phyloP scores from a whole-genome alignment of 208 protist species.

The Paratrypanosoma confusum region DNA sequence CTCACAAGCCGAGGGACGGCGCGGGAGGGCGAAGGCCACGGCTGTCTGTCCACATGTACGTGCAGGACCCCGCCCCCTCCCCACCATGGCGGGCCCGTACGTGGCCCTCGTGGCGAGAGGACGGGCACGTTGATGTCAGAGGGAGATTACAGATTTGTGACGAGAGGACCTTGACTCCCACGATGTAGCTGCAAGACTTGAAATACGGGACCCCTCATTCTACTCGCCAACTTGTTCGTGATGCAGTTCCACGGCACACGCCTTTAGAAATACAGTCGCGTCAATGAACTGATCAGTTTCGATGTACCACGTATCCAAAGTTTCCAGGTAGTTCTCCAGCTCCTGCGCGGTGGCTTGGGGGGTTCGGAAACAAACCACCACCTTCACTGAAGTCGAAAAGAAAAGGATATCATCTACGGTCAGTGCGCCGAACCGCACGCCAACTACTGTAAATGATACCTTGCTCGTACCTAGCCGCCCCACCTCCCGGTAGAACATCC shows the following conservation, averaged over 20 bases:
- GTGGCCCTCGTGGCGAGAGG: too few relatives aligned
- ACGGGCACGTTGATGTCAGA: too few relatives aligned
- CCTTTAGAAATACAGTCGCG: constrained; percentile 60
- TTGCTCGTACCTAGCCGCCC: constrained; percentile 48
- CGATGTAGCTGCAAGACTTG: too few relatives aligned
- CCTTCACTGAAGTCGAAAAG: constrained; percentile 58
- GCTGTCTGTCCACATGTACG: too few relatives aligned
- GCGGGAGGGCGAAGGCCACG: too few relatives aligned
- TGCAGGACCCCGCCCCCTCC: too few relatives aligned
- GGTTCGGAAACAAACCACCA: constrained; percentile 72
- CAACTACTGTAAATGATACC: constrained; percentile 61
- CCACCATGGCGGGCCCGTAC: too few relatives aligned
- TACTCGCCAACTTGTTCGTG: constrained; percentile 38
- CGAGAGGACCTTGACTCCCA: too few relatives aligned
- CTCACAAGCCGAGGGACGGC: too few relatives aligned
- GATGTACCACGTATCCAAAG: constrained; percentile 51
- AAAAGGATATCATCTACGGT: constrained; percentile 55
- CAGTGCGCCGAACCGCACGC: constrained; percentile 69
- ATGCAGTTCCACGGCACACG: constrained; percentile 68
- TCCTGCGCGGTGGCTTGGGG: constrained; percentile 39
- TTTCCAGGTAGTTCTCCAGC: constrained; percentile 59
- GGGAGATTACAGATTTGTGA: too few relatives aligned
- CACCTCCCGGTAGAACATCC: constrained; percentile 67
- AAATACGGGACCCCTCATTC: too few relatives aligned
- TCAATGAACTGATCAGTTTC: constrained; percentile 75